Evolutionary conservation across 2,329 filamentous ascomycete genomes (phyloP), one percentile per base, ranked within the genome.

Genomic region (Chalara sp.): DNA sequence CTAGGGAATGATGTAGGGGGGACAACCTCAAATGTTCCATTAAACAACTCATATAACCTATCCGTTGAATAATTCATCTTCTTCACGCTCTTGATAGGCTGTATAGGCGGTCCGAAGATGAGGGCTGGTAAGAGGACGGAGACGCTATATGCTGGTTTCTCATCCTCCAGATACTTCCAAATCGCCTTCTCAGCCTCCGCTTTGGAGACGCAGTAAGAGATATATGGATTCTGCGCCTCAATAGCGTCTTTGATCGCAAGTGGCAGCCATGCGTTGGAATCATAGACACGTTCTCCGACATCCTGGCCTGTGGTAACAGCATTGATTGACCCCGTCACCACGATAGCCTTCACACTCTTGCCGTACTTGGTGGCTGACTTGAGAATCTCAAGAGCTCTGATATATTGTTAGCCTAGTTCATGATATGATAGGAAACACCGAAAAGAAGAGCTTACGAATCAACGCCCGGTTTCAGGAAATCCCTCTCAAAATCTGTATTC

Each of bases 381-480:
- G 37, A 67, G 53, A 43, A 67, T 52, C 32, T 63, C 54, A 10
- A 62, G 39, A 46, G 58, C 63, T 29, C 62, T 63, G 49, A 31
- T 11, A 10, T 13, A 37, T 30, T 11, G 21, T 46, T n/a, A 48
- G 35, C 41, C 44, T 11, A 52, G 32, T 10, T 35, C 21, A 33
- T 45, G n/a, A 21, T 21, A 21, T 21, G 2, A 21, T 21, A 21
- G 21, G 21, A 21, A 21, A 3, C 21, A 21, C 21, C 12, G 4
- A 47, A 6, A 46, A 13, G 42, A n/a, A 44, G 29, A 3, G 50
- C 53, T 48, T 51, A 62, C 59, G 57, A 58, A 39, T 63, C 56
- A n/a, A 65, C 60, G 47, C 52, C 58, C 21, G 61, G 61, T 8
- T 52, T 51, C 45, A 67, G 54, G 44, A 62, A 67, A 52, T 66